Conservation (phyloP, 306 rosid species). For the Cucurbita argyrosperma region DNA sequence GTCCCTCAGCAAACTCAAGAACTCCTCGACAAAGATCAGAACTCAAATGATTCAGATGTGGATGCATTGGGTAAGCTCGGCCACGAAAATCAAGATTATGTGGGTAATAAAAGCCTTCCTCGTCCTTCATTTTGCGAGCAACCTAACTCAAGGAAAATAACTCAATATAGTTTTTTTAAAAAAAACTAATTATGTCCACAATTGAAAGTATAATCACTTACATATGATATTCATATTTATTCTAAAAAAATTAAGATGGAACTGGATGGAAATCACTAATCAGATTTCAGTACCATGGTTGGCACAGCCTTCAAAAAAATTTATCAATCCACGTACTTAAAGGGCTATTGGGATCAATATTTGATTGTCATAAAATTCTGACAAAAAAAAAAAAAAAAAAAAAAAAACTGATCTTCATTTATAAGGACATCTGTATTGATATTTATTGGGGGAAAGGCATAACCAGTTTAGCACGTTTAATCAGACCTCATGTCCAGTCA, state of each 20-base stretch:
- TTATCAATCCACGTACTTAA: neutral
- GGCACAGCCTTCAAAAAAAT: neutral
- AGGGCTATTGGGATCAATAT: neutral
- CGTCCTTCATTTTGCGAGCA: conserved; percentile 69
- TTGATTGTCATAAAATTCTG: neutral
- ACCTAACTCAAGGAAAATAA: conserved; percentile 38
- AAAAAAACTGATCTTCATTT: neutral
- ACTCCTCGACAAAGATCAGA: conserved; percentile 86
- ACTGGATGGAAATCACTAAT: neutral
- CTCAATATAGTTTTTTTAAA: neutral
- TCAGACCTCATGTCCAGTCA: neutral
- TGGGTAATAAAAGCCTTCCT: conserved; percentile 79
- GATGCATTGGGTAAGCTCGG: conserved; percentile 90
- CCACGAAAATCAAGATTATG: conserved; percentile 91
- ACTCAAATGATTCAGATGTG: conserved; percentile 77
- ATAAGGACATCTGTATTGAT: neutral
- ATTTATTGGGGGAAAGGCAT: neutral
- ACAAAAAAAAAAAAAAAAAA: neutral
- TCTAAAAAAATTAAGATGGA: neutral
- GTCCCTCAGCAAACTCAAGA: conserved; percentile 77
- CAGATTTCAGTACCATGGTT: neutral
- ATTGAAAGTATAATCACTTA: neutral
- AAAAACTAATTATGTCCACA: neutral
- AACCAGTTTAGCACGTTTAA: neutral
- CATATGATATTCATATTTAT: neutral